Percentiles rank a stretch among this genome's conserved stretches.
These are phyloP conservation scores for Coemansia aciculifera DNA, from an alignment of 192 early-diverging fungal genomes.

Conservation along the genomic window DNA sequence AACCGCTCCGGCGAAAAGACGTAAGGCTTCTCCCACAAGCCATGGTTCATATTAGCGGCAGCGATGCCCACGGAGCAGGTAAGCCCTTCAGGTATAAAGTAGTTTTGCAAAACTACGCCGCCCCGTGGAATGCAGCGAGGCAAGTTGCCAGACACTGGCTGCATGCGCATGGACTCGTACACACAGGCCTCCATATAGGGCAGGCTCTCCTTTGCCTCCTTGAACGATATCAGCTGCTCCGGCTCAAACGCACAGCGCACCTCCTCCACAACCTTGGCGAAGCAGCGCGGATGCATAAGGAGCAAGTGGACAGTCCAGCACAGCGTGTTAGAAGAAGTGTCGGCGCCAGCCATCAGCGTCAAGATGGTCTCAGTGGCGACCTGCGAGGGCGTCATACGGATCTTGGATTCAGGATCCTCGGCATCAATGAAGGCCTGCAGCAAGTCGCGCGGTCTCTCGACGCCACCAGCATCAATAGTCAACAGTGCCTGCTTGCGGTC, in stretches of 20 bases:
- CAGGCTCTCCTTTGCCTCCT: conserved; percentile 23
- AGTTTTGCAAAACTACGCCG: conserved; percentile 31
- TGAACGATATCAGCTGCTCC: conserved; percentile 19
- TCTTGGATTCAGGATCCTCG: conserved; percentile 31
- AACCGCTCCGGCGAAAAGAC: conserved; percentile 33
- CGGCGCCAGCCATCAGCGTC: conserved; percentile 38
- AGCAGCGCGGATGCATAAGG: conserved; percentile 31
- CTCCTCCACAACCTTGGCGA: conserved; percentile 9
- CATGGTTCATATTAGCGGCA: conserved; percentile 19
- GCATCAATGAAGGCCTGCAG: conserved; percentile 50
- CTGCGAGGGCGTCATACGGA: conserved; percentile 33
- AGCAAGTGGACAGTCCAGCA: conserved; percentile 40
- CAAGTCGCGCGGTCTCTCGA: conserved; percentile 25
- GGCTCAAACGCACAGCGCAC: conserved; percentile 23
- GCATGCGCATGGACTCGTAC: conserved; percentile 44
- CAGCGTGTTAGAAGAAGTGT: conserved; percentile 44
- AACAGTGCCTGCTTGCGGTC: conserved; percentile 17
- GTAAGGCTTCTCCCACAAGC: conserved; percentile 21
- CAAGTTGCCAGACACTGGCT: conserved; percentile 27
- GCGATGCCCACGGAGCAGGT: conserved; percentile 33
- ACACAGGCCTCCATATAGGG: conserved; percentile 47
- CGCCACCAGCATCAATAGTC: neutral
- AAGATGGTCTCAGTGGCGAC: conserved; percentile 40
- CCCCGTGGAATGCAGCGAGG: conserved; percentile 34
- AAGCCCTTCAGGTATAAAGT: conserved; percentile 40